Evolutionary conservation across 768 basidiomycete species (phyloP).

Genomic region (Psilocybe cyanescens): DNA sequence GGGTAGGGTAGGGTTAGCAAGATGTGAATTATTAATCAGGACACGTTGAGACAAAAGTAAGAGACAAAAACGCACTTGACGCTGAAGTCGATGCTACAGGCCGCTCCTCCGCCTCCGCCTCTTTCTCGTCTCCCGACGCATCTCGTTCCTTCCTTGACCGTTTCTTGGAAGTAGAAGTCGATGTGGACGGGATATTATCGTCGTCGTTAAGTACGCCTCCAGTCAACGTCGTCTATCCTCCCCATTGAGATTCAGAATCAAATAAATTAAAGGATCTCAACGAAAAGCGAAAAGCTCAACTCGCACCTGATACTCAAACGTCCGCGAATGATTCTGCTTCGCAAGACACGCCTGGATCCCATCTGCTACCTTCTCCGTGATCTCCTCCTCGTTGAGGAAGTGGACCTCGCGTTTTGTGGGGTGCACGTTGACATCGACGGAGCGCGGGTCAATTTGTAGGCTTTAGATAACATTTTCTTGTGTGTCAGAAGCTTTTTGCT

Average conservation of each 20-base stretch:
- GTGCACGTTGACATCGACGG: slow-evolving; percentile 97
- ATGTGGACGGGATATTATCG: slow-evolving; percentile 20
- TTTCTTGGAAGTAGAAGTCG: slow-evolving; percentile 8
- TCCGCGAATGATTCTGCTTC: slow-evolving; percentile 64
- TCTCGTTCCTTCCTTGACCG: slow-evolving; percentile 27
- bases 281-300: background rate
- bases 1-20: too few species aligned
- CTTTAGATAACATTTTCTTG: slow-evolving; percentile 37
- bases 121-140: slow-evolving; percentile 30
- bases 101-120: slow-evolving; percentile 18
- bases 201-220: slow-evolving; percentile 53
- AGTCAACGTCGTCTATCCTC: slow-evolving; percentile 60
- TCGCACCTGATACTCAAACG: slow-evolving; percentile 73
- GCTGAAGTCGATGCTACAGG: slow-evolving; percentile 4
- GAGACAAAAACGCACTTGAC: slow-evolving; percentile 16
- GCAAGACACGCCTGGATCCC: slow-evolving; percentile 69
- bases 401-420: slow-evolving; percentile 98
- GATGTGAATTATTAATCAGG: too few species aligned
- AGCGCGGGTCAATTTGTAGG: slow-evolving; percentile 80
- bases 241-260: background rate
- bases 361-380: slow-evolving; percentile 78
- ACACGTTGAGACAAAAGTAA: background rate
- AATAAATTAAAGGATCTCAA: background rate
- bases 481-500: too few species aligned
- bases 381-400: slow-evolving; percentile 88